A percentile compares a stretch with the other conserved stretches of the same genome.
Conservation (phyloP, 768 basidiomycete genomes). For the Hypholoma sublateritium region DNA sequence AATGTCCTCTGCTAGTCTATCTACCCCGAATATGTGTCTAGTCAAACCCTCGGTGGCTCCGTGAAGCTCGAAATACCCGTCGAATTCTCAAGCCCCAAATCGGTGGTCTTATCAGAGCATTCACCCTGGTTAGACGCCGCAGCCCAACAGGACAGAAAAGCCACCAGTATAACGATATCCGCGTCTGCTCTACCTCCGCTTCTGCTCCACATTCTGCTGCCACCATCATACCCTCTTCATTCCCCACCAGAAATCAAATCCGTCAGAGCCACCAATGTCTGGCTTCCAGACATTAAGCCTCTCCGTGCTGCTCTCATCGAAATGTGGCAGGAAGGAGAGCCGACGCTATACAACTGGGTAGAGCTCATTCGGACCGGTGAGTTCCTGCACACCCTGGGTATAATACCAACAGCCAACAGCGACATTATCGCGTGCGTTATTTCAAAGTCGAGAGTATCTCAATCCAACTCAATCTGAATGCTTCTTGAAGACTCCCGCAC, state of each 20-base stretch:
- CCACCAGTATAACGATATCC: constrained; percentile 22
- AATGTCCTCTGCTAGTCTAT: constrained; percentile 53
- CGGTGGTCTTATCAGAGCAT: constrained; percentile 36
- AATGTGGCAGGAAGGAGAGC: constrained; percentile 63
- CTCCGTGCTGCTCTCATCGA: constrained; percentile 43
- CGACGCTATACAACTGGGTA: constrained; percentile 68
- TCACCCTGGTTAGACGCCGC: not conserved
- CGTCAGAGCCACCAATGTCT: constrained; percentile 55
- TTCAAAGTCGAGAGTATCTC: not conserved
- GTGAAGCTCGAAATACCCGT: constrained; percentile 67
- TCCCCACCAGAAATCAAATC: constrained; percentile 54
- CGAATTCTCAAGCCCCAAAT: constrained; percentile 48
- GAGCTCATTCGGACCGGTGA: constrained; percentile 70
- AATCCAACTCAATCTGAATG: constrained; percentile 5
- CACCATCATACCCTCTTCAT: constrained; percentile 52
- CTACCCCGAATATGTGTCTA: constrained; percentile 68
- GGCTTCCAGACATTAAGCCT: constrained; percentile 45
- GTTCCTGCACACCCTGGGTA: constrained; percentile 49
- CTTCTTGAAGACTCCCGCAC: constrained; percentile 47
- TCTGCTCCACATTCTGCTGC: constrained; percentile 53
- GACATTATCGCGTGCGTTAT: constrained; percentile 39
- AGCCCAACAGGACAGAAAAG: constrained; percentile 6
- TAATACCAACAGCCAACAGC: constrained; percentile 29
- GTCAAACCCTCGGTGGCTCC: constrained; percentile 32
- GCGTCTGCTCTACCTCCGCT: constrained; percentile 64